Conservation (phyloP, 495 filamentous ascomycete genomes). For the Cladorrhinum samala region DNA sequence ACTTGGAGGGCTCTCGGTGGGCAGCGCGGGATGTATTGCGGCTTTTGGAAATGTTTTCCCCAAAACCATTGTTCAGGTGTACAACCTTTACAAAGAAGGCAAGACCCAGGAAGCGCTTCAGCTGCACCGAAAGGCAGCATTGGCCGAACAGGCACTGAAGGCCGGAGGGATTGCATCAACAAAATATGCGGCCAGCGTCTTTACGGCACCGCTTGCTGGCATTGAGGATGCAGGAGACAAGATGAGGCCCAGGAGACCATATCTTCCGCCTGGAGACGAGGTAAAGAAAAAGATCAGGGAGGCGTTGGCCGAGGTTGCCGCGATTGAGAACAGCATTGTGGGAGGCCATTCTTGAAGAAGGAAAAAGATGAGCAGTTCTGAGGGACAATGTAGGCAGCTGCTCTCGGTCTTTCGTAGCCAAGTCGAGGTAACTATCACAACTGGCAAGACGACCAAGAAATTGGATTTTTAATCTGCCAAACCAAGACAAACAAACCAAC, state of each 20-base stretch:
- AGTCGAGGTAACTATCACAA: too few relatives aligned
- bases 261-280: constrained; percentile 45
- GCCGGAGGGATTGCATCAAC: constrained; percentile 53
- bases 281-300: constrained; percentile 42
- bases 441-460: too few relatives aligned
- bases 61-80: constrained; percentile 47
- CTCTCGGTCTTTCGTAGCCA: too few relatives aligned
- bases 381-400: not conserved
- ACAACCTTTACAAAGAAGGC: constrained; percentile 37
- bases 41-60: constrained; percentile 65
- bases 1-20: constrained; percentile 54
- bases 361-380: not conserved
- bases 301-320: constrained; percentile 44
- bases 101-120: constrained; percentile 48
- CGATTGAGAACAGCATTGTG: constrained; percentile 36
- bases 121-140: constrained; percentile 46
- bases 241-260: constrained; percentile 53
- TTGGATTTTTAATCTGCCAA: too few relatives aligned
- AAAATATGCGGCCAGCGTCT: constrained; percentile 57
- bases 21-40: constrained; percentile 58
- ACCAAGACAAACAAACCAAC: too few relatives aligned
- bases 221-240: constrained; percentile 50
- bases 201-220: constrained; percentile 49
- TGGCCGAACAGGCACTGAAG: constrained; percentile 52
- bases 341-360: too few relatives aligned